Evolutionary conservation across 2,329 filamentous ascomycete species (phyloP).

Genomic region (Penicillium sp.): DNA sequence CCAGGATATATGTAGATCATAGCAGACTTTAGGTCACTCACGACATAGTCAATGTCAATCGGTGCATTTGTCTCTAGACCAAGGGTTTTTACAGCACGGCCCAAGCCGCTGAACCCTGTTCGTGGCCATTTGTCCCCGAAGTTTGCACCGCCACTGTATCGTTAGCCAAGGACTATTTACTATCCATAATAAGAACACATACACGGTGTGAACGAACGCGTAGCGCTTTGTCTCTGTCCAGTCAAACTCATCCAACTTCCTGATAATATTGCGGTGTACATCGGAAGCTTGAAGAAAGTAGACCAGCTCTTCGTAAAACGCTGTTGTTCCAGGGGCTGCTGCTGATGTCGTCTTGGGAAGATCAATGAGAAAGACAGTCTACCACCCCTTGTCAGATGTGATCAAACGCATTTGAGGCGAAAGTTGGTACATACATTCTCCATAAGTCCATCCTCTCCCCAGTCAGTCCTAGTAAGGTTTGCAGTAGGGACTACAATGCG

Average conservation of each 20-base stretch:
- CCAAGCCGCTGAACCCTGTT: constrained; percentile 74
- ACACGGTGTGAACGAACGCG: constrained; percentile 85
- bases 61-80: constrained; percentile 57
- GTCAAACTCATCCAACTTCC: constrained; percentile 74
- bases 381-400: constrained; percentile 33
- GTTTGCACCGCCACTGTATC: constrained; percentile 57
- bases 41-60: constrained; percentile 71
- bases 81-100: constrained; percentile 63
- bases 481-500: constrained; percentile 83
- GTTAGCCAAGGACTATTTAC: constrained; percentile 10
- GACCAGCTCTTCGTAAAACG: constrained; percentile 68
- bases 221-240: constrained; percentile 70
- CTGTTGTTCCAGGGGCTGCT: constrained; percentile 35
- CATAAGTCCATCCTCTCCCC: constrained; percentile 76
- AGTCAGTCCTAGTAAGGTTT: constrained; percentile 82
- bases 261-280: constrained; percentile 62
- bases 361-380: constrained; percentile 89
- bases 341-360: constrained; percentile 56
- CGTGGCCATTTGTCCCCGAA: constrained; percentile 46
- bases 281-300: constrained; percentile 69
- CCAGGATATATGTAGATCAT: neutral
- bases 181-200: constrained; percentile 35
- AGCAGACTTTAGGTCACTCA: constrained; percentile 37
- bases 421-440: constrained; percentile 65
- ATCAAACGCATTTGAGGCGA: neutral